These are phyloP conservation scores for Trichosporon asahii DNA, from an alignment of 1,284 basidiomycete species.

Conservation along the genomic window DNA sequence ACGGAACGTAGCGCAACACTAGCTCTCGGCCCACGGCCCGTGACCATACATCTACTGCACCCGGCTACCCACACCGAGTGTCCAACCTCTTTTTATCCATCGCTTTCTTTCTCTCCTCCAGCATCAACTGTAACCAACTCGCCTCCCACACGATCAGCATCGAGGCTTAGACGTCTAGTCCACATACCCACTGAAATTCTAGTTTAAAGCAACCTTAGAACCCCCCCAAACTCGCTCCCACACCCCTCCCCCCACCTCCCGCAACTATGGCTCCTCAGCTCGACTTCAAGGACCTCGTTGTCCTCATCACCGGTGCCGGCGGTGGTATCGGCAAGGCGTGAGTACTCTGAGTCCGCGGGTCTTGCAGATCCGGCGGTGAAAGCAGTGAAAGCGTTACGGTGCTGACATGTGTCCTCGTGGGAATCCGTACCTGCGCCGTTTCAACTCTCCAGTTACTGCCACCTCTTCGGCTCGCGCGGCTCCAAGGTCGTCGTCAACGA, in stretches of 20 bases:
- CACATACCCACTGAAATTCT: background rate
- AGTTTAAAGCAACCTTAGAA: background rate
- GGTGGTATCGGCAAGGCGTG: constrained; percentile 89
- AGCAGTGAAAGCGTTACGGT: background rate
- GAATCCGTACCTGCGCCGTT: background rate
- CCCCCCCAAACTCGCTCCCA: background rate
- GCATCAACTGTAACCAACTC: background rate
- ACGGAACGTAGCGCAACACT: background rate
- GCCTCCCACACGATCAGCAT: constrained; percentile 5
- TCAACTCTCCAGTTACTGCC: constrained; percentile 70
- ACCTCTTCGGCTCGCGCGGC: constrained; percentile 83
- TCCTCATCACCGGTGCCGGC: constrained; percentile 92
- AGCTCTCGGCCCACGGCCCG: background rate
- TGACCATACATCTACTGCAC: background rate
- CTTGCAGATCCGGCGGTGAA: background rate
- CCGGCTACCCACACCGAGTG: background rate
- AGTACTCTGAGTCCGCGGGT: background rate
- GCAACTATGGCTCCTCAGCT: constrained; percentile 20
- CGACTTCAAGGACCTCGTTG: constrained; percentile 83
- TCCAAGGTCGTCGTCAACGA: constrained; percentile 96
- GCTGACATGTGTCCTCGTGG: constrained; percentile 6
- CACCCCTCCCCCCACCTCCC: background rate
- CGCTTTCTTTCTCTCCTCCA: background rate
- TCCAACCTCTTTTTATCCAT: background rate
- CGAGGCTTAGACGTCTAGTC: background rate